A percentile compares a stretch with the other conserved stretches of the same genome.
phyloP scores from a whole-genome alignment of 1,139 yeast species.

The Saccharomyces pastorianus region DNA sequence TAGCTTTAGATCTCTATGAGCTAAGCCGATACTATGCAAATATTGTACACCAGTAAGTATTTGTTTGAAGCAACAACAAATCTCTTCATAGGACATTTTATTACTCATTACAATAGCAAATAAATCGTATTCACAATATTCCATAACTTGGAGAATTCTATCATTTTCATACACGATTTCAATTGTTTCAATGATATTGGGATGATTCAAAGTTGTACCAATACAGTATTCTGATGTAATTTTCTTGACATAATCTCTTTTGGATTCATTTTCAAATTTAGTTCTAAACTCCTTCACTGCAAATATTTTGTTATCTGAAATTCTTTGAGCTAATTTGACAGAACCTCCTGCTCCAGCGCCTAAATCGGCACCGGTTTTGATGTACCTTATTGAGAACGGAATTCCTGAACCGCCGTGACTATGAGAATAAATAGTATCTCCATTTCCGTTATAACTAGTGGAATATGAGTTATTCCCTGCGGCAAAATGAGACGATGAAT shows the following conservation, averaged over 20 bases:
- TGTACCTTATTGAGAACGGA: conserved; percentile 67
- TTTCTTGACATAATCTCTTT: conserved; percentile 84
- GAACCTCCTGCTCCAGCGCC: conserved; percentile 98
- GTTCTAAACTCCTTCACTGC: conserved; percentile 91
- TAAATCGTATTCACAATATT: conserved; percentile 85
- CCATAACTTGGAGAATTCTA: conserved; percentile 86
- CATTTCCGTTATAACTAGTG: conserved; percentile 22
- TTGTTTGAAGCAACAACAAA: conserved; percentile 86
- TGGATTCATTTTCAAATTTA: conserved; percentile 64
- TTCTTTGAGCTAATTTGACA: conserved; percentile 65
- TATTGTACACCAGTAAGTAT: conserved; percentile 74
- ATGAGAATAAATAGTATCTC: conserved; percentile 27
- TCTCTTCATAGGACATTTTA: conserved; percentile 77
- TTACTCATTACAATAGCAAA: conserved; percentile 95
- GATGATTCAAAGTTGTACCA: conserved; percentile 84
- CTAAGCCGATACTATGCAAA: conserved; percentile 78
- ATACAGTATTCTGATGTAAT: conserved; percentile 94
- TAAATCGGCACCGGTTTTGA: conserved; percentile 73
- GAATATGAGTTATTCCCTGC: conserved; percentile 16
- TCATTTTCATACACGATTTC: conserved; percentile 88
- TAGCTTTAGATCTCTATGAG: conserved; percentile 85
- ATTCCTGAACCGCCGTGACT: conserved; percentile 28
- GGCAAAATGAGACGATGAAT: conserved; percentile 12
- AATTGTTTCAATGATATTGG: conserved; percentile 82
- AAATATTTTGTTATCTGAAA: conserved; percentile 61